Evolutionary conservation across 202 grass and related monocot genomes (phyloP), one percentile per base, ranked within the genome.

Genomic region (Carex arenaria): DNA sequence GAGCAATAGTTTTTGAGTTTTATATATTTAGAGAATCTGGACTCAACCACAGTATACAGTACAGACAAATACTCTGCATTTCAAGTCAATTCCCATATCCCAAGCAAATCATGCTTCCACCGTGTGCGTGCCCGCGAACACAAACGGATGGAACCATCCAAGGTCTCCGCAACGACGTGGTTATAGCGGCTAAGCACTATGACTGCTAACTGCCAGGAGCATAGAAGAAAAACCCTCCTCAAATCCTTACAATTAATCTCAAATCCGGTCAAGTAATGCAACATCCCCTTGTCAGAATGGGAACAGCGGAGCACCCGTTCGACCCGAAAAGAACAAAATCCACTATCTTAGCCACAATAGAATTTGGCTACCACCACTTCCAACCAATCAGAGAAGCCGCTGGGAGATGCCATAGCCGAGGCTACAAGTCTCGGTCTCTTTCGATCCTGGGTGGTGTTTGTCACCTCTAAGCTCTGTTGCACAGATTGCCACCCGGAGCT

Each of bases 391-490:
- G 90, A 90, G 67, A 10, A 40, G 3, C 31, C 64, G 3, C 18
- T 90, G n/a, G 85, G 91, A 0, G 83, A 88, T 5, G 91, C 88
- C 4, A 32, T 84, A 1, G 42, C 28, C 0, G 75, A 88, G 59
- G 91, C 91, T 53, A 62, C 85, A 0, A 43, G 20, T 0, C 19
- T 31, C 1, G 80, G 87, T 17, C 5, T 64, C 1, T 56, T 92
- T 69, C 4, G 38, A 0, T 88, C 90, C 12, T 85, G 91, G 0
- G 79, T 86, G 13, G 7, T 93, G 8, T 93, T 86, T 85, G 12
- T 93, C 71, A 93, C 91, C n/a, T 88, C 90, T 52, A 93, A 93
- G 88, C 64, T 93, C 31, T 93, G 91, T 88, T 67, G 78, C 54
- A 36, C 53, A 38, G 72, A 90, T 47, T 45, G 62, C 6, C 83